A percentile compares a stretch with the other conserved stretches of the same genome.
phyloP scores from a whole-genome alignment of 2,329 filamentous ascomycete genomes.

The Aspergillus quadricinctus region DNA sequence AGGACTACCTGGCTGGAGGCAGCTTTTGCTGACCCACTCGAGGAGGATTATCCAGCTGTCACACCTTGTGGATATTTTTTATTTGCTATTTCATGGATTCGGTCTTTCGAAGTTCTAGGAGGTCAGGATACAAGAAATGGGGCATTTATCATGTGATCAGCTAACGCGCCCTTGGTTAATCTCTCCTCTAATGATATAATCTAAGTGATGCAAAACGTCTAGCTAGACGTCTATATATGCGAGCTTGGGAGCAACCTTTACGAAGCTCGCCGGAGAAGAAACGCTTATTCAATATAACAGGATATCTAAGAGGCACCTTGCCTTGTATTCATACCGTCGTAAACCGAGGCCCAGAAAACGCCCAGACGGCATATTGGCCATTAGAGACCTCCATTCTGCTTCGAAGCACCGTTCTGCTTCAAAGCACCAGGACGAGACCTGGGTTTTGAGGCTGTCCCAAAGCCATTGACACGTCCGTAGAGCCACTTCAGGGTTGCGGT shows the following conservation, averaged over 20 bases:
- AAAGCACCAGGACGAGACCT: conserved; percentile 27
- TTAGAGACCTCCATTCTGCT: conserved; percentile 21
- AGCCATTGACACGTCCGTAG: conserved; percentile 53
- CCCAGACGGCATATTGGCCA: neutral
- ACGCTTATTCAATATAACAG: neutral
- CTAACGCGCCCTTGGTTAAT: too few species aligned
- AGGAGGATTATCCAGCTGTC: too few species aligned
- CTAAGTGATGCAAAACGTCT: neutral
- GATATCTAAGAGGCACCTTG: neutral
- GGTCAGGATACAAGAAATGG: too few species aligned
- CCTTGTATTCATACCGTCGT: neutral
- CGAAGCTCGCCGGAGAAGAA: neutral
- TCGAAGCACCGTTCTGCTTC: conserved; percentile 25
- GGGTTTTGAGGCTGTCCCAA: conserved; percentile 18
- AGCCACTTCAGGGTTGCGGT: conserved; percentile 66
- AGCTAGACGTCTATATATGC: neutral
- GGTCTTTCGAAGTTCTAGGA: too few species aligned
- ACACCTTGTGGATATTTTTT: too few species aligned
- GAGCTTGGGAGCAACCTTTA: neutral
- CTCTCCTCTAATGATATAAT: neutral
- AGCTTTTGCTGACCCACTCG: too few species aligned
- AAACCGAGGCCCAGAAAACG: neutral
- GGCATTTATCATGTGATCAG: too few species aligned
- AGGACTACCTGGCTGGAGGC: too few species aligned
- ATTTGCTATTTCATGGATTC: too few species aligned